phyloP scores from a whole-genome alignment of 169 alveolate genomes.

The Babesia ovis region DNA sequence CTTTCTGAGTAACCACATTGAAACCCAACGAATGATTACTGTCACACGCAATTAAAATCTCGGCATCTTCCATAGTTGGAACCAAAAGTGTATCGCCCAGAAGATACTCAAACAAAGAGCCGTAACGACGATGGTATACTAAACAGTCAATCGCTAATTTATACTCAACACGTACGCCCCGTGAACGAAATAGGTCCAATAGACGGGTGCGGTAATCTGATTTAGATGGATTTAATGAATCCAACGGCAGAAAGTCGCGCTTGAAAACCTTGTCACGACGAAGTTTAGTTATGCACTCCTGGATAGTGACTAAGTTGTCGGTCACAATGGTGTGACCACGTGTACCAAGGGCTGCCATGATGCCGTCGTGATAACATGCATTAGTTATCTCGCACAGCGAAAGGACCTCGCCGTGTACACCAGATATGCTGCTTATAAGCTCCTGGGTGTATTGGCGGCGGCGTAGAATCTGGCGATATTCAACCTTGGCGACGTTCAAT shows the following conservation, averaged over 20 bases:
- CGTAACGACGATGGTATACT: constrained; percentile 20
- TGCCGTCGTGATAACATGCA: constrained; percentile 59
- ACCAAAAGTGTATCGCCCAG: constrained; percentile 64
- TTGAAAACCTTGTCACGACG: constrained; percentile 56
- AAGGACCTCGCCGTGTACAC: constrained; percentile 72
- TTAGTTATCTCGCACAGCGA: constrained; percentile 68
- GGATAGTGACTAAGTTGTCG: constrained; percentile 42
- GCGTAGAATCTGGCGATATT: constrained; percentile 54
- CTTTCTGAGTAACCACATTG: constrained; percentile 51
- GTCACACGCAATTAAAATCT: constrained; percentile 1
- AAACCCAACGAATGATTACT: constrained; percentile 1
- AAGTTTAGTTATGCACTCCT: constrained; percentile 61
- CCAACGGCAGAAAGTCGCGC: constrained; percentile 72
- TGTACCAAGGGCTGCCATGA: constrained; percentile 68
- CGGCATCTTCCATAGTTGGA: constrained; percentile 57
- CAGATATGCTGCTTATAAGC: constrained; percentile 45
- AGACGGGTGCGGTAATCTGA: constrained; percentile 33
- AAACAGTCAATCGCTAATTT: constrained; percentile 54
- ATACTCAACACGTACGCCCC: constrained; percentile 19
- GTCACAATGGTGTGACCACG: constrained; percentile 67
- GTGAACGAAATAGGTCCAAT: constrained; percentile 9
- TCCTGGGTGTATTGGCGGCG: constrained; percentile 61
- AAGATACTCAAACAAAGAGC: constrained; percentile 49
- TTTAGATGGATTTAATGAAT: constrained; percentile 54
- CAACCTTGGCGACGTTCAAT: constrained; percentile 65